Evolutionary conservation across 345 rosid genomes (phyloP).

Genomic region (Pugionium cornutum): DNA sequence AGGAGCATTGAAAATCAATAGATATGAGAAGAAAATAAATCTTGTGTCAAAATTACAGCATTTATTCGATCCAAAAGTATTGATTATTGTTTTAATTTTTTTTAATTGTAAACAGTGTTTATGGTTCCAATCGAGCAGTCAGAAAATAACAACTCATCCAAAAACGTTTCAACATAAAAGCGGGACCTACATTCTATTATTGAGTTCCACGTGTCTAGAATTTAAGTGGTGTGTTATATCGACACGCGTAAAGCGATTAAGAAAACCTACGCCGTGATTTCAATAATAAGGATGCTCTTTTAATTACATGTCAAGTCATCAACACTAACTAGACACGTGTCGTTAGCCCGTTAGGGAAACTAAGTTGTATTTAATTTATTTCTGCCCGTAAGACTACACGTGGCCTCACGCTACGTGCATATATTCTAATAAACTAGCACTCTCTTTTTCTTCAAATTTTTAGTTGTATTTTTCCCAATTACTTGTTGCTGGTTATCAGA

Average conservation of each 20-base stretch:
- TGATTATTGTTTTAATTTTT: background rate
- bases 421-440: too few species aligned
- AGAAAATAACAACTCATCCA: constrained; percentile 35
- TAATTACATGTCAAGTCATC: constrained; percentile 29
- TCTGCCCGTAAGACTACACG: too few species aligned
- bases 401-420: too few species aligned
- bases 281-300: constrained; percentile 29
- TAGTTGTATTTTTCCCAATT: too few species aligned
- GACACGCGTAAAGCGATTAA: constrained; percentile 29
- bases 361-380: too few species aligned
- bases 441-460: too few species aligned
- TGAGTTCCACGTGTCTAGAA: constrained; percentile 36
- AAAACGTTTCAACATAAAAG: constrained; percentile 6
- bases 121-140: constrained; percentile 27
- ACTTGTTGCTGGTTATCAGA: too few species aligned
- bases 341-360: background rate
- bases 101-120: background rate
- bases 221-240: constrained; percentile 11
- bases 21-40: too few species aligned
- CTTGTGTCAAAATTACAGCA: constrained; percentile 27
- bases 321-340: constrained; percentile 20
- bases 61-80: constrained; percentile 17
- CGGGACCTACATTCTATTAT: constrained; percentile 28
- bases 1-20: too few species aligned
- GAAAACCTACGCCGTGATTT: constrained; percentile 37